These are phyloP conservation scores for Xylariaceae sp. DNA, from an alignment of 2,329 filamentous ascomycete genomes.

Conservation along the genomic window DNA sequence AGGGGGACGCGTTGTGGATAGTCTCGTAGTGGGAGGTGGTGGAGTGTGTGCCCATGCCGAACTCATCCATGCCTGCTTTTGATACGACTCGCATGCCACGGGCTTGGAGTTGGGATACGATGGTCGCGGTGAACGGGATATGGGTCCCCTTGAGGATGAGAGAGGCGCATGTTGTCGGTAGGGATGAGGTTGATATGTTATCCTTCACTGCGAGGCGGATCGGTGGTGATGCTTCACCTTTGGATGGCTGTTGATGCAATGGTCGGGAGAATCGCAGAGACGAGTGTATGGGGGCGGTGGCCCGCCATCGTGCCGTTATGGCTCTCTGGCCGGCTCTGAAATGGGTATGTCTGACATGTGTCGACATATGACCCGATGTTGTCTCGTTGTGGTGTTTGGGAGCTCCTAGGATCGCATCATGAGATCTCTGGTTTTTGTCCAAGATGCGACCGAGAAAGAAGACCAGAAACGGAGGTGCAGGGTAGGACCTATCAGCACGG, in stretches of 20 bases:
- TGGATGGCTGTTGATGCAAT: background rate
- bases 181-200: conserved; percentile 63
- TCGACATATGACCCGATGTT: conserved; percentile 31
- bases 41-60: conserved; percentile 89
- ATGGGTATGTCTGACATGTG: conserved; percentile 29
- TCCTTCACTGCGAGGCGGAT: conserved; percentile 64
- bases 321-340: conserved; percentile 26
- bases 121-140: conserved; percentile 78
- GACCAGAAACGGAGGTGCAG: too few species aligned
- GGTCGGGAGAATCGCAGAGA: background rate
- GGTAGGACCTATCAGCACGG: too few species aligned
- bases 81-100: conserved; percentile 63
- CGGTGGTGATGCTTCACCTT: background rate
- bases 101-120: conserved; percentile 63
- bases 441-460: too few species aligned
- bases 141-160: conserved; percentile 64
- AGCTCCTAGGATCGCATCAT: conserved; percentile 5
- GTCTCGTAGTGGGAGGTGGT: conserved; percentile 63
- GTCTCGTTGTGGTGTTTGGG: conserved; percentile 5
- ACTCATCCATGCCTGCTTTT: conserved; percentile 94
- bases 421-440: background rate
- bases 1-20: conserved; percentile 50
- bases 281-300: background rate
- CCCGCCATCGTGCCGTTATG: conserved; percentile 23
- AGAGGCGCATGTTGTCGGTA: conserved; percentile 82